Conservation (phyloP, 129 eudicot species). For the Solidago caesia region DNA sequence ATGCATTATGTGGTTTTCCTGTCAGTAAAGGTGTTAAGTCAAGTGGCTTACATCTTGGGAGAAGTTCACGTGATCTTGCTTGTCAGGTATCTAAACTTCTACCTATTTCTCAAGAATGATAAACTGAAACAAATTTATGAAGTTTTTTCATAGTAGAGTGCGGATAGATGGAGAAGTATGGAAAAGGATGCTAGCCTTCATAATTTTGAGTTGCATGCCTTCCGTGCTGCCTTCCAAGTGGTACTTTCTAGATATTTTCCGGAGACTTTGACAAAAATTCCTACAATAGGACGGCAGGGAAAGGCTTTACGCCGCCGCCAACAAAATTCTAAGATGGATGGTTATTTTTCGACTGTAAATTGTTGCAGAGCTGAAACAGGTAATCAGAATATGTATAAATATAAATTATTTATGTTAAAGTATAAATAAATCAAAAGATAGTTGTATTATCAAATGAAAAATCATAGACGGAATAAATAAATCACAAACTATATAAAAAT, state of each 20-base stretch:
- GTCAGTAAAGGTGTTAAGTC: constrained; percentile 58
- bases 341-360: constrained; percentile 2
- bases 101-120: not conserved
- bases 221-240: constrained; percentile 95
- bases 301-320: constrained; percentile 85
- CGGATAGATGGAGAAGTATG: constrained; percentile 76
- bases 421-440: too few relatives aligned
- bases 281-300: constrained; percentile 85
- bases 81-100: constrained; percentile 61
- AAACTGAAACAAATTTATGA: not conserved
- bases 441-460: too few relatives aligned
- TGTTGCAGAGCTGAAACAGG: constrained; percentile 26
- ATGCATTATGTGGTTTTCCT: constrained; percentile 58
- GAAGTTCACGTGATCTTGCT: constrained; percentile 84
- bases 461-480: too few relatives aligned
- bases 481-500: too few relatives aligned
- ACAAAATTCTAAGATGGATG: constrained; percentile 28
- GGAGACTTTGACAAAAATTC: constrained; percentile 50
- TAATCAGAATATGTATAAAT: constrained; percentile 20
- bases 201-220: constrained; percentile 93
- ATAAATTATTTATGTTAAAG: not conserved
- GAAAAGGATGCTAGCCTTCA: constrained; percentile 63
- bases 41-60: constrained; percentile 54
- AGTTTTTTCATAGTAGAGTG: constrained; percentile 52
- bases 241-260: constrained; percentile 71